Evolutionary conservation across 129 eudicot genomes (phyloP), one percentile per base, ranked within the genome.

Genomic region (Escallonia rubra): DNA sequence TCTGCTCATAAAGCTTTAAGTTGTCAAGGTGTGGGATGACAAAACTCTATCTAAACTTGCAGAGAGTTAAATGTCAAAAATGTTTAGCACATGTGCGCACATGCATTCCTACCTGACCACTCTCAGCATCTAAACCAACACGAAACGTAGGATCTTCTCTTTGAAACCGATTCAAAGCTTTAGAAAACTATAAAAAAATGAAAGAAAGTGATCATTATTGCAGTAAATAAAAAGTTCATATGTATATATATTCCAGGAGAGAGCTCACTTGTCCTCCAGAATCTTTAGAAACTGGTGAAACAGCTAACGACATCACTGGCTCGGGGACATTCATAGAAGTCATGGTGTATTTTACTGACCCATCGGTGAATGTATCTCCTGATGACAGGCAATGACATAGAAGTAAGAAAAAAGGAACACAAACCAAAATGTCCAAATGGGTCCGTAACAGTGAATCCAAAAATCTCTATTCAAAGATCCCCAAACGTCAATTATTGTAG

Each of bases 291-390:
- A 89, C 97, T 7, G 99, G 90, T 70, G 90, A 80, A 74, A 94
- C 87, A 47, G 97, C 99, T 63, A 89, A 83, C 57, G 99, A 94
- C 87, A 94, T 89, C 12, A 94, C 99, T 3, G 99, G 99, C 71
- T 94, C 97, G 38, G 99, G 97, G 62, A 94, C 97, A 72, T 81
- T 94, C 99, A 94, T 94, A 43, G 99, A 89, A 34, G 97, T 94
- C 99, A 94, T 94, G 64, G 99, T 94, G 83, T 94, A 94, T 78
- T 61, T 94, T 55, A 94, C 90, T 76, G 90, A 81, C 57, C 97
- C 97, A 61, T 94, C 99, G 11, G 99, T 94, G 60, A 94, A 94
- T 65, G 99, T 94, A 80, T 94, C 99, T 66, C 99, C 99, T 88
- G 82, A 42, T 51, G 16, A 70, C 52, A 72, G 62, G 63, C 41